A percentile compares a stretch with the other conserved stretches of the same genome.
Conservation (phyloP, 768 basidiomycete genomes). For the Zangia roseola region DNA sequence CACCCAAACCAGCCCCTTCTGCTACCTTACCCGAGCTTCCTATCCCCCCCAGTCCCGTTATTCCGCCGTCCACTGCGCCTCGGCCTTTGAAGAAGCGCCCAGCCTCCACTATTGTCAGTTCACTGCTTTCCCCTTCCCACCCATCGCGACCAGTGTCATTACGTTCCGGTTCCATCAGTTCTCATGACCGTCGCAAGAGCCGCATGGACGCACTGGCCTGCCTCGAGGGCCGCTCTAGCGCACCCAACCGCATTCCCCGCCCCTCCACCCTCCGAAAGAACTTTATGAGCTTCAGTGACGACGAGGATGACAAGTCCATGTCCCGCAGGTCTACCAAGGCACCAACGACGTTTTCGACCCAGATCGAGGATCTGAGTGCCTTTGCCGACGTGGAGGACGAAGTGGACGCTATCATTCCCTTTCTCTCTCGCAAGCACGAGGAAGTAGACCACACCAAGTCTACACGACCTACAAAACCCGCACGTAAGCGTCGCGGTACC, state of each 20-base stretch:
- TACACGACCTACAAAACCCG: conserved; percentile 9
- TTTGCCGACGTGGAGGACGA: conserved; percentile 36
- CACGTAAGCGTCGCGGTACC: conserved; percentile 40
- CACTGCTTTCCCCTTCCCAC: conserved; percentile 14
- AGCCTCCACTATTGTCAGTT: conserved; percentile 20
- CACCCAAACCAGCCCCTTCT: conserved; percentile 60
- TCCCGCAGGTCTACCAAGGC: neutral
- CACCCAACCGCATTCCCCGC: conserved; percentile 19
- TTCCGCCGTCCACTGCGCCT: neutral
- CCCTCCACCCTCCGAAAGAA: conserved; percentile 35
- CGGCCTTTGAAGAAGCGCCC: conserved; percentile 5
- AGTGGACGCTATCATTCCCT: conserved; percentile 24
- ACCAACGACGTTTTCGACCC: conserved; percentile 13
- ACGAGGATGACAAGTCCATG: conserved; percentile 47
- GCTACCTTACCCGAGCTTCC: conserved; percentile 49
- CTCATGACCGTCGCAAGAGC: conserved; percentile 45
- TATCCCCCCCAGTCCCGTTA: neutral
- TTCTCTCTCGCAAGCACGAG: conserved; percentile 5
- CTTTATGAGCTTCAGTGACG: conserved; percentile 70
- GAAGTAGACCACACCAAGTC: conserved; percentile 8
- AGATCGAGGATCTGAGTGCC: conserved; percentile 20
- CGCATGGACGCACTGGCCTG: conserved; percentile 61
- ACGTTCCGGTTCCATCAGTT: conserved; percentile 41
- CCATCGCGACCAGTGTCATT: conserved; percentile 10
- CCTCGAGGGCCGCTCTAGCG: conserved; percentile 53